phyloP scores from a whole-genome alignment of 2,329 filamentous ascomycete species.

The Penicillium freii region DNA sequence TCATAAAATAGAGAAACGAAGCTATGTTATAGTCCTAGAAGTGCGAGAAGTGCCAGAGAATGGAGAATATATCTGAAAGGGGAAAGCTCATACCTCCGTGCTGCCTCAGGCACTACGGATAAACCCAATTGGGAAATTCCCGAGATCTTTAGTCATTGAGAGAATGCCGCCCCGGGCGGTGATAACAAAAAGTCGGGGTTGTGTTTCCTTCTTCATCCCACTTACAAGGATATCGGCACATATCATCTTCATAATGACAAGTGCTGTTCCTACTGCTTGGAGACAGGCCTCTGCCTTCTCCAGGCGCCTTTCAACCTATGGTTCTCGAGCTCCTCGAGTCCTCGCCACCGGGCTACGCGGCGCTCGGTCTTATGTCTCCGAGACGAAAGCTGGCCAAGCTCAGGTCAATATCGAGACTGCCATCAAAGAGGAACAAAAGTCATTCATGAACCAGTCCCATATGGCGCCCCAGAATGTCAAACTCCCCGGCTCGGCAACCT shows the following conservation, averaged over 20 bases:
- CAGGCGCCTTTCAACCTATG: constrained; percentile 47
- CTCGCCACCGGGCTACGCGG: constrained; percentile 33
- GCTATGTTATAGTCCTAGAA: neutral
- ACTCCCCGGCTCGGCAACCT: constrained; percentile 58
- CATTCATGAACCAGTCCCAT: constrained; percentile 64
- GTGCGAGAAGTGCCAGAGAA: too few species aligned
- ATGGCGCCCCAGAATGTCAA: constrained; percentile 56
- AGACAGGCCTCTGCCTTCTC: constrained; percentile 69
- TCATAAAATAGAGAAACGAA: neutral
- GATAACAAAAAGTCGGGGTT: constrained; percentile 18
- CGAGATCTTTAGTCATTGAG: constrained; percentile 22
- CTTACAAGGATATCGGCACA: constrained; percentile 23
- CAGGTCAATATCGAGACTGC: constrained; percentile 79
- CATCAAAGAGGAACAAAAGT: constrained; percentile 81
- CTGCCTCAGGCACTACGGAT: constrained; percentile 12
- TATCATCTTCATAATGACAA: constrained; percentile 54
- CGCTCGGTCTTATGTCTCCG: constrained; percentile 72
- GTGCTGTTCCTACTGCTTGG: constrained; percentile 65
- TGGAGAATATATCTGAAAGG: neutral
- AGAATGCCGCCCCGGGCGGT: neutral
- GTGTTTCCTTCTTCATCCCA: constrained; percentile 21
- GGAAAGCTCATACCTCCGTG: neutral
- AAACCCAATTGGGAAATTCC: constrained; percentile 20
- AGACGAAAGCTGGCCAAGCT: constrained; percentile 66
- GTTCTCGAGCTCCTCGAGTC: constrained; percentile 43